A percentile compares a stretch with the other conserved stretches of the same genome.
These are phyloP conservation scores for Quercus rubra DNA, from an alignment of 306 rosid species.

Conservation along the genomic window DNA sequence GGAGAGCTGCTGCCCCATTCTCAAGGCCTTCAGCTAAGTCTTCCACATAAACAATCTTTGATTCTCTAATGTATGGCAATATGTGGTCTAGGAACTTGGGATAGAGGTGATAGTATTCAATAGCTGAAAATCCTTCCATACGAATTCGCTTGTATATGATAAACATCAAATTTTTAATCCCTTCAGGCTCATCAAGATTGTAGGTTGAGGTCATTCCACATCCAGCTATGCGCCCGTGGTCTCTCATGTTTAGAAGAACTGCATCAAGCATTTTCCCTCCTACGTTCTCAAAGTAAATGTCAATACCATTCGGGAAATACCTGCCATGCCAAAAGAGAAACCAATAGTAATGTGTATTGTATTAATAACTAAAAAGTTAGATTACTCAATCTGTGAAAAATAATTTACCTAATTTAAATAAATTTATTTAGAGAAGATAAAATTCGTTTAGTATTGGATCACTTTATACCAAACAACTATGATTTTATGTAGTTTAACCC, in stretches of 20 bases:
- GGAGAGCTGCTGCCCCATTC: slow-evolving; percentile 6
- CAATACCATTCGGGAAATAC: slow-evolving; percentile 15
- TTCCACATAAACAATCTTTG: neutral
- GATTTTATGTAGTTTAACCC: too few species aligned
- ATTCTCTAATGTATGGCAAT: neutral
- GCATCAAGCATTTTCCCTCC: slow-evolving; percentile 13
- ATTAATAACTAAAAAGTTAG: too few species aligned
- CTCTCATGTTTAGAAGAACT: slow-evolving; percentile 6
- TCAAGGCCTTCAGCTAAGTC: slow-evolving; percentile 10
- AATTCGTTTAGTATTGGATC: too few species aligned
- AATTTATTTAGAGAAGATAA: too few species aligned
- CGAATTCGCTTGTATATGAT: slow-evolving; percentile 6
- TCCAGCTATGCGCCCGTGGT: slow-evolving; percentile 2
- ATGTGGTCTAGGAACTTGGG: slow-evolving; percentile 9
- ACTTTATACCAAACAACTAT: too few species aligned
- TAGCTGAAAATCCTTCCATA: slow-evolving; percentile 1
- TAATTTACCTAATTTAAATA: too few species aligned
- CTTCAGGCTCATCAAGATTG: neutral
- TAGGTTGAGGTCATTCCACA: slow-evolving; percentile 2
- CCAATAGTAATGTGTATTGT: neutral
- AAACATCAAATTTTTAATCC: slow-evolving; percentile 1
- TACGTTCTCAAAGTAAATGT: slow-evolving; percentile 14
- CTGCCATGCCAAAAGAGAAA: neutral
- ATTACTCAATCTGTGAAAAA: too few species aligned
- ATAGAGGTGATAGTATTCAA: slow-evolving; percentile 1